These are phyloP conservation scores for Hypericum perforatum DNA, from an alignment of 345 rosid genomes.

Conservation along the genomic window DNA sequence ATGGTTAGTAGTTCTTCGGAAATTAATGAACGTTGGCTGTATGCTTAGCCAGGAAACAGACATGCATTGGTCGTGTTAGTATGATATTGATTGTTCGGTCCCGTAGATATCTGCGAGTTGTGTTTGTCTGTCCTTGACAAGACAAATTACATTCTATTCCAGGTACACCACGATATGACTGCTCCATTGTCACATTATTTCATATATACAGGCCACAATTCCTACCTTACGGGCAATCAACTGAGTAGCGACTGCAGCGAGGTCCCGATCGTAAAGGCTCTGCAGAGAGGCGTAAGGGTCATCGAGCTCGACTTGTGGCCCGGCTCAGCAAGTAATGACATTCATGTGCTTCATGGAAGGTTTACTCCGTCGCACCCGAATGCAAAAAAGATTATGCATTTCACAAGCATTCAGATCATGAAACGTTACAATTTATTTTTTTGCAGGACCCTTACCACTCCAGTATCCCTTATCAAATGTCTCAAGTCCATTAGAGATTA, in stretches of 20 bases:
- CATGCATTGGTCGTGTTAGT: no score
- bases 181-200: conserved; percentile 11
- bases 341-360: conserved; percentile 9
- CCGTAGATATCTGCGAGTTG: neutral
- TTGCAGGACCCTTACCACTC: conserved; percentile 3
- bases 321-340: neutral
- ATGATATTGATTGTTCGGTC: no score
- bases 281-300: conserved; percentile 6
- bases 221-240: conserved; percentile 8
- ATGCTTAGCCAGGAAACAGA: no score
- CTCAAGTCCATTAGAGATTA: conserved; percentile 6
- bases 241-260: conserved; percentile 9
- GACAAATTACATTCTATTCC: neutral
- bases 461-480: conserved; percentile 5
- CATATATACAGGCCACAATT: conserved; percentile 8
- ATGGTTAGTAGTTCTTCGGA: no score
- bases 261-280: conserved; percentile 6
- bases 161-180: conserved; percentile 8
- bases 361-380: neutral
- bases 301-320: conserved; percentile 9
- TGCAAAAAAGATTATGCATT: no score
- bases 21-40: no score
- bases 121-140: neutral
- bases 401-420: neutral
- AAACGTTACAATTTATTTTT: neutral